A percentile compares a stretch with the other conserved stretches of the same genome.
Evolutionary conservation across 2,329 filamentous ascomycete species (phyloP).

Genomic region (Domatiomyces globalis): DNA sequence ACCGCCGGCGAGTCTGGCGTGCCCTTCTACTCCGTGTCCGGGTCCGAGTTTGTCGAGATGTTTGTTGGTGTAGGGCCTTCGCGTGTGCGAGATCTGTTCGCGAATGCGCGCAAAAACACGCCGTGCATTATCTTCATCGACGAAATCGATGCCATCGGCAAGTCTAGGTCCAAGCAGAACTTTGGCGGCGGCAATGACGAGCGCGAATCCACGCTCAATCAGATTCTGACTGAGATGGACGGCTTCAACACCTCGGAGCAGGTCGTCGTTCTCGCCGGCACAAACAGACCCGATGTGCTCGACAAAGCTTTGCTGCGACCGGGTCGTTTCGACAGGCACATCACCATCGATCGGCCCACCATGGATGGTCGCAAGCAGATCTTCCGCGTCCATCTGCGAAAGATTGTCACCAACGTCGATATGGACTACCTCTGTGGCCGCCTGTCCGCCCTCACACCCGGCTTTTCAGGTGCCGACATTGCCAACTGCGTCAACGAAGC

Average conservation of each 20-base stretch:
- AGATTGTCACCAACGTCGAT: slow-evolving; percentile 87
- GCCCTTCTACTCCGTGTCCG: slow-evolving; percentile 95
- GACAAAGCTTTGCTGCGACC: slow-evolving; percentile 94
- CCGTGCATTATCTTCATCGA: slow-evolving; percentile 99
- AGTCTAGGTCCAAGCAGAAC: slow-evolving; percentile 68
- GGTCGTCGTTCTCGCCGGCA: slow-evolving; percentile 91
- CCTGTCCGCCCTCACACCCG: slow-evolving; percentile 80
- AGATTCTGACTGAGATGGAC: slow-evolving; percentile 98
- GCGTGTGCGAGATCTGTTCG: slow-evolving; percentile 84
- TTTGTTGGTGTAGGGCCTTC: slow-evolving; percentile 97
- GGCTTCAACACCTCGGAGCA: slow-evolving; percentile 96
- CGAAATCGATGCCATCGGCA: slow-evolving; percentile 95
- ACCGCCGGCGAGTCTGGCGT: slow-evolving; percentile 94
- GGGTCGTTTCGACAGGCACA: slow-evolving; percentile 92
- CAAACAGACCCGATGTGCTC: slow-evolving; percentile 85
- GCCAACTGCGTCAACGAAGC: slow-evolving; percentile 98
- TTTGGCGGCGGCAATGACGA: slow-evolving; percentile 91
- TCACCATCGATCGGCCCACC: slow-evolving; percentile 83
- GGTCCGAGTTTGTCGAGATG: slow-evolving; percentile 99
- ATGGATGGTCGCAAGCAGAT: slow-evolving; percentile 96
- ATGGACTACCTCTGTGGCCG: slow-evolving; percentile 76
- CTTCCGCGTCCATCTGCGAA: slow-evolving; percentile 84
- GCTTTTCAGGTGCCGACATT: slow-evolving; percentile 95
- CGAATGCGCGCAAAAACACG: slow-evolving; percentile 85
- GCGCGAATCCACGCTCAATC: slow-evolving; percentile 81